Base-by-base conservation (phyloP, 148 eudicot genomes). In the Rhododendron molle region DNA sequence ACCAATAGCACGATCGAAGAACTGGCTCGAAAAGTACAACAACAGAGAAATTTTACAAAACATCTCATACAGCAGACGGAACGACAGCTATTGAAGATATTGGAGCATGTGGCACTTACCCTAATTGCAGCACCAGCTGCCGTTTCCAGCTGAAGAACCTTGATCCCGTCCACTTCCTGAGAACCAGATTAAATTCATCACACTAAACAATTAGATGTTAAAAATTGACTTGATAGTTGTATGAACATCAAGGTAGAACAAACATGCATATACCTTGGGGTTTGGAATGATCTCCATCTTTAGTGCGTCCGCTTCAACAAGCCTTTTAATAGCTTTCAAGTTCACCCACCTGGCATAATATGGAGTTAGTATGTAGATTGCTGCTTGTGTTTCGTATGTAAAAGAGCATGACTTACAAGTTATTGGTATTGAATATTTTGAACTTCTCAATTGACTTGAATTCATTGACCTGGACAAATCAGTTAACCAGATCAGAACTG, bases 261-360 rank as follows among this genome's bases (percentile, higher is more conserved):
- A 32, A 65, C 32, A 72, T n/a, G n/a, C n/a, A n/a, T 40, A 65
- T 92, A 95, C 99, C 98, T 97, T 95, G 83, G 99, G 99, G 93
- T 97, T 97, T 77, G 99, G 99, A 89, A 97, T 97, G 67, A 97
- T 97, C 91, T 97, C 99, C 98, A 97, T 95, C 91, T 97, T 95
- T 76, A 97, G 92, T 82, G 98, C 94, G 87, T 93, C 90, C 58
- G 91, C 94, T 93, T 95, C 91, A 54, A 97, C 99, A 87, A 95
- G 98, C 88, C 98, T 93, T 85, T 93, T 93, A 83, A 97, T 90
- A 72, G 98, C 99, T 76, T 89, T 86, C 91, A 97, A 88, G 92
- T 95, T 95, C 84, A 94, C 94, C 99, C 99, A 97, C 90, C 99
- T 97, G 90, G 26, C n/a, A 88, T 80, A 82, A 16, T 30, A 40